Percentiles rank a stretch among this genome's conserved stretches.
Evolutionary conservation across 805 yeast species (phyloP).

Genomic region (Ogataea sp.): DNA sequence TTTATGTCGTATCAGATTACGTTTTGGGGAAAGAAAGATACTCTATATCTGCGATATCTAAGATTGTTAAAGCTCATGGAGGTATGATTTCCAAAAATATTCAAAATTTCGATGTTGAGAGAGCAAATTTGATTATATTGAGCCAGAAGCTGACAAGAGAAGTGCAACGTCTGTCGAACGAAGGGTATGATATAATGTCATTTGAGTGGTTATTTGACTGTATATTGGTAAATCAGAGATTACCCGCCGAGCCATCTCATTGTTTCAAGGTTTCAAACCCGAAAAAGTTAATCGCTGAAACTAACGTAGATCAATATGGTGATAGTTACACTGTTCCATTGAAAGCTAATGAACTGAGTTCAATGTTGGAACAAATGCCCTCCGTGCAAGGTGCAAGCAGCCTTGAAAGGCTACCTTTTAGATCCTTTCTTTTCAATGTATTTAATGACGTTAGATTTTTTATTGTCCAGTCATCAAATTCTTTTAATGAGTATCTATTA

Average conservation of each 20-base stretch:
- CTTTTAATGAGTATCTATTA: constrained; percentile 21
- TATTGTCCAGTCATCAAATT: background rate
- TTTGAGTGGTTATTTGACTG: constrained; percentile 75
- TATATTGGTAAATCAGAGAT: constrained; percentile 28
- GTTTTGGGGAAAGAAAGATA: constrained; percentile 16
- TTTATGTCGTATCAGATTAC: constrained; percentile 49
- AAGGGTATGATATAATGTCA: constrained; percentile 52
- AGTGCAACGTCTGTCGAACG: constrained; percentile 27
- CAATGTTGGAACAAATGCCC: constrained; percentile 6
- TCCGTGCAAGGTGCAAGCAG: too few relatives aligned
- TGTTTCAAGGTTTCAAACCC: constrained; percentile 33
- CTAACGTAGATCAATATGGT: constrained; percentile 49
- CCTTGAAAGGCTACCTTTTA: background rate
- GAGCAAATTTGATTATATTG: constrained; percentile 21
- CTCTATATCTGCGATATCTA: constrained; percentile 27
- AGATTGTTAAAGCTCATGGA: constrained; percentile 37
- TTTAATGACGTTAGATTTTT: constrained; percentile 28
- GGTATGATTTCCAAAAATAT: constrained; percentile 35
- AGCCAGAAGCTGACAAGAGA: constrained; percentile 32
- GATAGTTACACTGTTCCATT: constrained; percentile 45
- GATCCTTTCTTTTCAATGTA: constrained; percentile 5
- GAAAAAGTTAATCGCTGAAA: constrained; percentile 16
- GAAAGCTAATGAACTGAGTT: constrained; percentile 14
- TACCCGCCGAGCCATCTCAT: constrained; percentile 57
- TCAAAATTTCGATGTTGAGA: constrained; percentile 13